A percentile compares a stretch with the other conserved stretches of the same genome.
Evolutionary conservation across 768 basidiomycete genomes (phyloP).

Genomic region (Pisolithus sp.): DNA sequence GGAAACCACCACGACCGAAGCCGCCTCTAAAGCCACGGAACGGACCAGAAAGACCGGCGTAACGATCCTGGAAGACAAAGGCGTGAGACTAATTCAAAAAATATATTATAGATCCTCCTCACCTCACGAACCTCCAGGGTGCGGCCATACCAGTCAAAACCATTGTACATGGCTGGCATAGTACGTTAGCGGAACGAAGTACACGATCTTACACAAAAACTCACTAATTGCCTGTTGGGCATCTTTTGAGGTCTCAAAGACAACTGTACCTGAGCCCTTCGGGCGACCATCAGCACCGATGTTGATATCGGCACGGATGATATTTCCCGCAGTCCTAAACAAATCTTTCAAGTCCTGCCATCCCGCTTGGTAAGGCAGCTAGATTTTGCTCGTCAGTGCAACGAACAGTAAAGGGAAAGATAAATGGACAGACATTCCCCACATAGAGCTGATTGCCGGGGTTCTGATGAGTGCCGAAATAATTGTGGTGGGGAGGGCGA

Average conservation of each 20-base stretch:
- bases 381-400: conserved; percentile 3
- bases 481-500: conserved; percentile 75
- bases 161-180: conserved; percentile 83
- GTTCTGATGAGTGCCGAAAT: conserved; percentile 46
- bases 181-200: neutral
- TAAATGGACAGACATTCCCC: conserved; percentile 62
- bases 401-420: neutral
- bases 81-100: neutral
- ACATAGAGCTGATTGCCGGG: conserved; percentile 93
- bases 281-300: conserved; percentile 89
- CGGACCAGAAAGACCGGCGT: conserved; percentile 74
- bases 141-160: conserved; percentile 96
- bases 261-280: conserved; percentile 96
- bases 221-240: conserved; percentile 87
- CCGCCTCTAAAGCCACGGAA: conserved; percentile 38
- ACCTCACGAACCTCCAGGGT: conserved; percentile 95
- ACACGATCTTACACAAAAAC: conserved; percentile 24
- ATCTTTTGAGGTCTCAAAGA: conserved; percentile 87
- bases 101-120: conserved; percentile 12
- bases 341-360: conserved; percentile 99
- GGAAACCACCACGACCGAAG: conserved; percentile 50
- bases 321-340: conserved; percentile 92
- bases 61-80: conserved; percentile 62
- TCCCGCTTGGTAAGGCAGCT: conserved; percentile 95
- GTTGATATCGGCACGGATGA: conserved; percentile 93